Conservation (phyloP, 495 filamentous ascomycete genomes). For the Amphirosellinia nigrospora region DNA sequence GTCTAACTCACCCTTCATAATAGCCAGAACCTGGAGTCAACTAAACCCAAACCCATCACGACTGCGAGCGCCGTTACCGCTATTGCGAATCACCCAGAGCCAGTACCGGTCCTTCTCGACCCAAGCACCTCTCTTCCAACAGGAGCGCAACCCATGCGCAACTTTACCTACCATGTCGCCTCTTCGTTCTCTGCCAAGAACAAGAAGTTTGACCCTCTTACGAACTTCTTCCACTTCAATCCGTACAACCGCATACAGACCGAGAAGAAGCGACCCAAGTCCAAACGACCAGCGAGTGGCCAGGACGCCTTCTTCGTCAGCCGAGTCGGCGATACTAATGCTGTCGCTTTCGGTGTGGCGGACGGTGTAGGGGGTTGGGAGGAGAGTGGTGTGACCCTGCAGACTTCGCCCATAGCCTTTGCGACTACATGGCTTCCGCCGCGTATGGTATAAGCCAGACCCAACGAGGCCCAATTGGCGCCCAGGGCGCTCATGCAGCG, state of each 20-base stretch:
- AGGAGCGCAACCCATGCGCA: constrained; percentile 31
- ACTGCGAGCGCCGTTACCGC: constrained; percentile 10
- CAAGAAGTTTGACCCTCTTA: constrained; percentile 69
- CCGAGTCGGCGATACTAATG: constrained; percentile 64
- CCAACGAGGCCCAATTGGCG: constrained; percentile 49
- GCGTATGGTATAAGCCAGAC: constrained; percentile 58
- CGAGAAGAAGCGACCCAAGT: constrained; percentile 57
- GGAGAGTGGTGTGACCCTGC: constrained; percentile 86
- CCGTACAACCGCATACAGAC: constrained; percentile 63
- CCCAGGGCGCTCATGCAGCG: constrained; percentile 77
- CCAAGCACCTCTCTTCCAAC: constrained; percentile 28
- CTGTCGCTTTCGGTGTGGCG: constrained; percentile 81
- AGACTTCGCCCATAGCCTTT: constrained; percentile 94
- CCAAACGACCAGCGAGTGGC: constrained; percentile 74
- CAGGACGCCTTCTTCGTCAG: constrained; percentile 97
- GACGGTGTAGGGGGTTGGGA: constrained; percentile 97
- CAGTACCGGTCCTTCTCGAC: constrained; percentile 30
- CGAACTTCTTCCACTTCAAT: constrained; percentile 78
- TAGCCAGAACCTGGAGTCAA: constrained; percentile 9
- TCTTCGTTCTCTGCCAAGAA: constrained; percentile 81
- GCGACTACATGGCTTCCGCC: constrained; percentile 82
- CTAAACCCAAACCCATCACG: neutral
- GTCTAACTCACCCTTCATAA: constrained; percentile 18
- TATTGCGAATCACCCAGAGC: constrained; percentile 13
- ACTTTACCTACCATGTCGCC: constrained; percentile 68